Base-by-base conservation (phyloP, 345 rosid genomes). In the Luvunga scandens region DNA sequence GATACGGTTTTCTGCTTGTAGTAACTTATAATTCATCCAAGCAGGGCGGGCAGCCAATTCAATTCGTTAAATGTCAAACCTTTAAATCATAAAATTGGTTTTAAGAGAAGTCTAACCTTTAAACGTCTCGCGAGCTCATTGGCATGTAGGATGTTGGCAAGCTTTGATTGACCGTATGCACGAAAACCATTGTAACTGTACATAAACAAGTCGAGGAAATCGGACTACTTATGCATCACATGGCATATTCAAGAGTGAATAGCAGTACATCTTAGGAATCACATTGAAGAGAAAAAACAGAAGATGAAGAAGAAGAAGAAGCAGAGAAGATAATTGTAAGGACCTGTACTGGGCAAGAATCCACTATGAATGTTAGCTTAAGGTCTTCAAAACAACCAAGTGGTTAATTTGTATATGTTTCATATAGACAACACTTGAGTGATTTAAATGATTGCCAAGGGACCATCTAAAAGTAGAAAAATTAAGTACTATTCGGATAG, bases 161-260 rank as follows among this genome's bases (percentile, higher is more conserved):
- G 90, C 85, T 95, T 95, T 45, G 95, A 89, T 81, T 93, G 94
- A 72, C 92, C 91, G 79, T 91, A 93, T 12, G 95, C 91, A 48
- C 73, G 78, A 75, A 67, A 34, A 33, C 83, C 77, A 82, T 69
- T 81, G 81, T 90, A 93, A 81, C 95, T 91, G 84, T 27, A 71
- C 33, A 39, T 30, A 66, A 66, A 72, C 76, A 81, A 71, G 45
- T 67, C 38, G 45, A 22, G 14, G 31, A 34, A 69, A 72, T 62
- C 72, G 9, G 34, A 34, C 6, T 76, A 24, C 34, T 56, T 16
- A 50, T 30, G 9, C 63, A 50, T 31, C 24, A n/a, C 18, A 25
- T 45, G 6, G 36, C 25, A 24, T 5, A 45, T 45, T 13, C 50
- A 45, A 45, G 18, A 45, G 50, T 45, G 18, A 13, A 45, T 12